A percentile compares a stretch with the other conserved stretches of the same genome.
phyloP scores from a whole-genome alignment of 2,329 filamentous ascomycete genomes.

The Biscogniauxia sp. region DNA sequence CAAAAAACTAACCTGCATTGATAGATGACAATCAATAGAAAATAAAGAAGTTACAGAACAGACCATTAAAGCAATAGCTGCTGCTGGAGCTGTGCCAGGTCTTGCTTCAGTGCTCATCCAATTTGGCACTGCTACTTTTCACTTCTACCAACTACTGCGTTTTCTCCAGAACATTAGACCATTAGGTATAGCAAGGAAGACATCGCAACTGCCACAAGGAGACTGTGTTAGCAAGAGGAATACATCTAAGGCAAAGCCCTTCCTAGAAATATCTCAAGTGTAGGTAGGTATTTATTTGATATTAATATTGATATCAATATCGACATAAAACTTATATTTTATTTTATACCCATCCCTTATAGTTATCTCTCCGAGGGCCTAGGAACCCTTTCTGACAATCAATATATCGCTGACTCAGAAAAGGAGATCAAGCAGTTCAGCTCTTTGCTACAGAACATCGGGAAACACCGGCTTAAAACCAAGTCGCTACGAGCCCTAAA shows the following conservation, averaged over 20 bases:
- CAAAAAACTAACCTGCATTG: neutral
- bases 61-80: constrained; percentile 10
- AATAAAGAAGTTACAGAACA: neutral
- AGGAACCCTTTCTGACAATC: constrained; percentile 2
- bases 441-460: constrained; percentile 6
- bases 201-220: constrained; percentile 2
- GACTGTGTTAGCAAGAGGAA: constrained; percentile 7
- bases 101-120: constrained; percentile 11
- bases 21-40: neutral
- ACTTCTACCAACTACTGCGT: constrained; percentile 12
- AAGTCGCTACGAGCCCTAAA: constrained; percentile 7
- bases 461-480: constrained; percentile 7
- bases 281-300: neutral
- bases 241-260: constrained; percentile 8
- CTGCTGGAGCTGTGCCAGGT: constrained; percentile 6
- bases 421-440: constrained; percentile 7
- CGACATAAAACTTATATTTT: constrained; percentile 6
- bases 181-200: constrained; percentile 9
- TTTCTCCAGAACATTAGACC: constrained; percentile 8
- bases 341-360: constrained; percentile 4
- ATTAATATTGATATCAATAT: neutral
- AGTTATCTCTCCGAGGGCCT: neutral
- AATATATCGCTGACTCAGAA: constrained; percentile 7
- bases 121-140: constrained; percentile 10
- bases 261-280: neutral